phyloP scores from a whole-genome alignment of 805 yeast genomes.

The Monosporozyma yasuniensis region DNA sequence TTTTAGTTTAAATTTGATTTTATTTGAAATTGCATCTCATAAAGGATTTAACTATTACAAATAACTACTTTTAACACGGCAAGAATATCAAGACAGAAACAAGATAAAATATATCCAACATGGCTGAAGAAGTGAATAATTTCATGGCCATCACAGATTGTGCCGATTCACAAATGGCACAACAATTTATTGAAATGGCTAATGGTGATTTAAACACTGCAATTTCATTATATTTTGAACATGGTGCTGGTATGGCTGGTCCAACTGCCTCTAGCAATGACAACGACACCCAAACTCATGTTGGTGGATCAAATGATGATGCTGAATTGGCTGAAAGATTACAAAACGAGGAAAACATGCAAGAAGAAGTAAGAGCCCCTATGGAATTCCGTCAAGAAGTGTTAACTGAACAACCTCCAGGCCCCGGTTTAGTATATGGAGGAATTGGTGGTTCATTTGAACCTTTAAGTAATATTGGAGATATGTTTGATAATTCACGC shows the following conservation, averaged over 20 bases:
- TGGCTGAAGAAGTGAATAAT: conserved; percentile 35
- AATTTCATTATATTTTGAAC: conserved; percentile 72
- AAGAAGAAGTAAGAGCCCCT: conserved; percentile 56
- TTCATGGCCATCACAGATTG: conserved; percentile 81
- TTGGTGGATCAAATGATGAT: conserved; percentile 27
- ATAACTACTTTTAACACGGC: not conserved
- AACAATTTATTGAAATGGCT: conserved; percentile 68
- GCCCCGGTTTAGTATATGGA: conserved; percentile 30
- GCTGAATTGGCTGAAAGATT: conserved; percentile 52
- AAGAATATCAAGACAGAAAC: not conserved
- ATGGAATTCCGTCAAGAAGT: conserved; percentile 64
- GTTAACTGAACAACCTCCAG: conserved; percentile 36
- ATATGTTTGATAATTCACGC: conserved; percentile 30
- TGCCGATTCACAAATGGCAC: conserved; percentile 57
- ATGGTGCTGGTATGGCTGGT: conserved; percentile 32
- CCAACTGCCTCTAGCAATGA: conserved; percentile 14
- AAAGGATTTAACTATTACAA: not conserved
- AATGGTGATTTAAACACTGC: conserved; percentile 77
- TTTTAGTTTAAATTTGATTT: not conserved
- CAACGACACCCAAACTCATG: conserved; percentile 5
- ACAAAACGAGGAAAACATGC: conserved; percentile 53
- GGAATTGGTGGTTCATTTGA: conserved; percentile 32
- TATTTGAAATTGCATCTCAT: not conserved
- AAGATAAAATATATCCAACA: not conserved
- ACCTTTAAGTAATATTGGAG: conserved; percentile 17